These are phyloP conservation scores for Pseudocercospora cruenta DNA, from an alignment of 2,329 filamentous ascomycete genomes.

Conservation along the genomic window DNA sequence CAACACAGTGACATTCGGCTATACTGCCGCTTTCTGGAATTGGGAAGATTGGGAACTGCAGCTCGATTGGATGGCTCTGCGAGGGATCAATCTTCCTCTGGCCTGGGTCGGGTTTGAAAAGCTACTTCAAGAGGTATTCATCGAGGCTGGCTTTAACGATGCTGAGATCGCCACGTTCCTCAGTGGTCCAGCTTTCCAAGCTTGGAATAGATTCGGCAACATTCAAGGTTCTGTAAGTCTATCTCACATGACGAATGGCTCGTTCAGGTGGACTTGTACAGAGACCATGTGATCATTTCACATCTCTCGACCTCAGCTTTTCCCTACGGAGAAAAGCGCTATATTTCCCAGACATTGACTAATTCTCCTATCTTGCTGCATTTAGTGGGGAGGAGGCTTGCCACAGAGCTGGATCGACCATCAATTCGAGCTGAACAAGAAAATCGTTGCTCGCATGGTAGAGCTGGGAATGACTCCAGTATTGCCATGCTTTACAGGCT, in stretches of 20 bases:
- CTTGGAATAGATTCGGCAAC: slow-evolving; percentile 61
- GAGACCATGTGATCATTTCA: not conserved
- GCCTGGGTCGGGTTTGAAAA: slow-evolving; percentile 59
- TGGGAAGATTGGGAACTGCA: slow-evolving; percentile 59
- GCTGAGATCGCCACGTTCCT: slow-evolving; percentile 53
- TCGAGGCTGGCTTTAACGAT: slow-evolving; percentile 50
- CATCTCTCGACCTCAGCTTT: not conserved
- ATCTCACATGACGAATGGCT: not conserved
- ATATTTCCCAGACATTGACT: not conserved
- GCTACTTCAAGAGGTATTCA: slow-evolving; percentile 54
- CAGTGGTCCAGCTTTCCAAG: slow-evolving; percentile 56
- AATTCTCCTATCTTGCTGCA: not conserved
- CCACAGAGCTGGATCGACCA: slow-evolving; percentile 52
- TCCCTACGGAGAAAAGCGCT: not conserved
- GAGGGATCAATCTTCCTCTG: slow-evolving; percentile 56
- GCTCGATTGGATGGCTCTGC: slow-evolving; percentile 58
- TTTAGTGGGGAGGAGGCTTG: slow-evolving; percentile 49
- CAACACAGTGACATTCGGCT: slow-evolving; percentile 60
- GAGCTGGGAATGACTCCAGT: slow-evolving; percentile 59
- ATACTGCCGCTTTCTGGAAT: slow-evolving; percentile 56
- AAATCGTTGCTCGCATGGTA: slow-evolving; percentile 55
- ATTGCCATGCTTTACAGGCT: slow-evolving; percentile 56
- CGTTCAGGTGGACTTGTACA: too few relatives aligned
- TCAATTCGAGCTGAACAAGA: slow-evolving; percentile 54
- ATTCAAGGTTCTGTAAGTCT: slow-evolving; percentile 48